Percentiles rank a stretch among this genome's conserved stretches.
These are phyloP conservation scores for Sungouiella blattae DNA, from an alignment of 805 yeast genomes.

Conservation along the genomic window DNA sequence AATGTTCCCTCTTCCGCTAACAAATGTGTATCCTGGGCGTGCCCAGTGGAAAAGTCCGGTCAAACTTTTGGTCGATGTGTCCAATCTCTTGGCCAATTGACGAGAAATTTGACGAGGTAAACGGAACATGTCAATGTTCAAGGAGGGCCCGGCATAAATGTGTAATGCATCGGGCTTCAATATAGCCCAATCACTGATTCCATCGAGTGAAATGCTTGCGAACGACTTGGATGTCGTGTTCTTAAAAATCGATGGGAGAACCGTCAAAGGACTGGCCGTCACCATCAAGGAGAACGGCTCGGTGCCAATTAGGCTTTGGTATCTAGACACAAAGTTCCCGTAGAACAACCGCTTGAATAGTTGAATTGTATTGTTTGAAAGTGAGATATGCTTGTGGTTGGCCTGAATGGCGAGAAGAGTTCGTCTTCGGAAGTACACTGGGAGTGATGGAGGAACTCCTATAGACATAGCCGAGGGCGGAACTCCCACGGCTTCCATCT, in stretches of 20 bases:
- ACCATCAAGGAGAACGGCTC: conserved; percentile 44
- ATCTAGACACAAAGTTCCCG: conserved; percentile 44
- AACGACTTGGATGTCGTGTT: conserved; percentile 35
- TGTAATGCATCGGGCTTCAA: conserved; percentile 47
- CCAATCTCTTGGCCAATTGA: conserved; percentile 23
- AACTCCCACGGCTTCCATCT: conserved; percentile 43
- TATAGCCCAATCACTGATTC: conserved; percentile 61
- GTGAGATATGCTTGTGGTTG: conserved; percentile 12
- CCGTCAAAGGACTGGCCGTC: conserved; percentile 30
- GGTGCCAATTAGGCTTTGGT: conserved; percentile 47
- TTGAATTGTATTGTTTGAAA: conserved; percentile 22
- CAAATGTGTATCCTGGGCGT: conserved; percentile 41
- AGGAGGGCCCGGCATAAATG: conserved; percentile 51
- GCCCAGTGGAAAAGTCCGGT: conserved; percentile 41
- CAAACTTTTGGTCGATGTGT: conserved; percentile 18
- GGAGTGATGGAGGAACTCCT: conserved; percentile 58
- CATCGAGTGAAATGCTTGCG: conserved; percentile 49
- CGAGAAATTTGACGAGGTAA: conserved; percentile 40
- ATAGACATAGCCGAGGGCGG: conserved; percentile 48
- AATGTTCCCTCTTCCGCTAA: conserved; percentile 57
- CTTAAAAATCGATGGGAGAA: conserved; percentile 11
- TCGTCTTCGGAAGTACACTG: conserved; percentile 46
- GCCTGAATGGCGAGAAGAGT: conserved; percentile 49
- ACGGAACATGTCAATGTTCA: conserved; percentile 34
- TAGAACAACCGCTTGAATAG: conserved; percentile 42